Evolutionary conservation across 129 eudicot species (phyloP).

Genomic region (Chrysanthemum makinoi): DNA sequence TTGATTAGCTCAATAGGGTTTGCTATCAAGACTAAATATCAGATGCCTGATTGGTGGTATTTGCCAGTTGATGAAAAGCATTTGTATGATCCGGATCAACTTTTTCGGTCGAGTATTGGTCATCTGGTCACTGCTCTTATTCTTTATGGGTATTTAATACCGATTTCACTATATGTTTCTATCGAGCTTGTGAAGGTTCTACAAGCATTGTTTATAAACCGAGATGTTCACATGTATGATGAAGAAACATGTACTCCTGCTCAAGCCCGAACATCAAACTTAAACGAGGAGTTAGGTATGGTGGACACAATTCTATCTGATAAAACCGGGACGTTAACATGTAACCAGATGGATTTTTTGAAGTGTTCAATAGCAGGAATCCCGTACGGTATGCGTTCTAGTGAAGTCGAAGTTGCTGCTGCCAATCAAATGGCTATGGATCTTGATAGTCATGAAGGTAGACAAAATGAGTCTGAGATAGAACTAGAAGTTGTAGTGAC

Average conservation of each 20-base stretch:
- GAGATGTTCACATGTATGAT: slow-evolving; percentile 46
- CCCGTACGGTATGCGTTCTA: slow-evolving; percentile 39
- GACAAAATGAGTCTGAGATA: slow-evolving; percentile 28
- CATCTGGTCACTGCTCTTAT: slow-evolving; percentile 49
- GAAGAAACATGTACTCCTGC: slow-evolving; percentile 46
- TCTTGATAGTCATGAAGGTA: slow-evolving; percentile 26
- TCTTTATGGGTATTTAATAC: slow-evolving; percentile 47
- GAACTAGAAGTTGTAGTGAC: slow-evolving; percentile 41
- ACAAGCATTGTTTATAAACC: slow-evolving; percentile 49
- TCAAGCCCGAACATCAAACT: slow-evolving; percentile 45
- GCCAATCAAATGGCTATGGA: slow-evolving; percentile 62
- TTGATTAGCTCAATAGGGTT: slow-evolving; percentile 45
- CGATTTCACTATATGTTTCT: slow-evolving; percentile 46
- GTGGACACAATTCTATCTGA: slow-evolving; percentile 51
- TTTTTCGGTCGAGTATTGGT: slow-evolving; percentile 25
- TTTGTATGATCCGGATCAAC: slow-evolving; percentile 28
- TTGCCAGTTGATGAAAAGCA: slow-evolving; percentile 27
- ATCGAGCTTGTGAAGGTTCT: slow-evolving; percentile 45
- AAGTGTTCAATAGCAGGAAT: slow-evolving; percentile 46
- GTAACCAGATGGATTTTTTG: slow-evolving; percentile 50
- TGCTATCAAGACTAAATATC: slow-evolving; percentile 31
- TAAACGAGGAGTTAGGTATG: slow-evolving; percentile 53
- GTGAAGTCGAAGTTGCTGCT: slow-evolving; percentile 47
- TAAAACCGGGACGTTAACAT: slow-evolving; percentile 49
- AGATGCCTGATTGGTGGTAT: slow-evolving; percentile 52